phyloP scores from a whole-genome alignment of 176 grass and related monocot species.

The Aegilops bicornis region DNA sequence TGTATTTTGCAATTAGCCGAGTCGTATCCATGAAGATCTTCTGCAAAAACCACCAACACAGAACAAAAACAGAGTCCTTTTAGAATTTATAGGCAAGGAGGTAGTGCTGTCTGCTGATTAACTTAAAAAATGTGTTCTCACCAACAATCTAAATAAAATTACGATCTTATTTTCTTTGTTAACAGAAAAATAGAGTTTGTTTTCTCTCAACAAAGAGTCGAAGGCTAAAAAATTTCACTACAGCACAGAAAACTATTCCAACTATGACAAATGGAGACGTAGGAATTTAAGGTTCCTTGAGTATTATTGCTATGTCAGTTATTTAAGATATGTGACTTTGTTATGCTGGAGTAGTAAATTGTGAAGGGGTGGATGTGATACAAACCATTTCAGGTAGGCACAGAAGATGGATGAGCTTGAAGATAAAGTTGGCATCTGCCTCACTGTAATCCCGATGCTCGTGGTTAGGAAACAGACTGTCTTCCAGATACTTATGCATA shows the following conservation, averaged over 20 bases:
- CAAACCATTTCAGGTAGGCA: too few relatives aligned
- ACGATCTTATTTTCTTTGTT: not conserved
- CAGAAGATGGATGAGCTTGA: too few relatives aligned
- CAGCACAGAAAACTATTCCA: not conserved
- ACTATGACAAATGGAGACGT: not conserved
- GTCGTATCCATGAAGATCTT: too few relatives aligned
- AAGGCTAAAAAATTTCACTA: not conserved
- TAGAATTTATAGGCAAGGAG: too few relatives aligned
- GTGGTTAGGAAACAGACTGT: not conserved
- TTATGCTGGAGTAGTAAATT: not conserved
- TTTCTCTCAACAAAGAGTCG: not conserved
- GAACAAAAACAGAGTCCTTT: too few relatives aligned
- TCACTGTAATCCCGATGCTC: too few relatives aligned
- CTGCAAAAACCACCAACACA: too few relatives aligned
- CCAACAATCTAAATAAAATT: not conserved
- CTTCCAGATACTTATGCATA: slow-evolving; percentile 37
- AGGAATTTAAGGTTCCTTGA: not conserved
- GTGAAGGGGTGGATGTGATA: not conserved
- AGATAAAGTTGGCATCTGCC: too few relatives aligned
- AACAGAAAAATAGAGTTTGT: not conserved
- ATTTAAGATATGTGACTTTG: not conserved
- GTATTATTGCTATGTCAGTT: not conserved
- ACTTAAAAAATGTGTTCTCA: not conserved
- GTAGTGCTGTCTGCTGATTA: too few relatives aligned
- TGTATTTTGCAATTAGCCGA: too few relatives aligned